Evolutionary conservation across 164 flowering plant genomes (phyloP), one percentile per base, ranked within the genome.

Genomic region (Liquidambar formosana): DNA sequence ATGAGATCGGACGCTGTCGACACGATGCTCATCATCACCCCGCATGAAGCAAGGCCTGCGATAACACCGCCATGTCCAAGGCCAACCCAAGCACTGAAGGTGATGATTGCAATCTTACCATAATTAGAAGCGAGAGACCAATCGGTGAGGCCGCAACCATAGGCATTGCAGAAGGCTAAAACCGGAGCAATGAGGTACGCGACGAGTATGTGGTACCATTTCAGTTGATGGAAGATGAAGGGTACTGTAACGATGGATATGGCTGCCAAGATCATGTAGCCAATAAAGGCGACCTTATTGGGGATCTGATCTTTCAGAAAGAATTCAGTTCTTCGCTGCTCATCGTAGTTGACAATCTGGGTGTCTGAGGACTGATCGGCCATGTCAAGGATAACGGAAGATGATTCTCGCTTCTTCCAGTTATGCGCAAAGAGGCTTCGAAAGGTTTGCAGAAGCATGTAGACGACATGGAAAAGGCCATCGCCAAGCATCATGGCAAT

Each of bases 111-210:
- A 12, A 81, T 46, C 66, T 81, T 81, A 0, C 84, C 82, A 23
- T 81, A 78, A 64, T 19, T 78, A 6, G 82, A 76, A 41, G 80
- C 82, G 0, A 78, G 73, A 12, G 80, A 78, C 80, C 84, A 81
- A 60, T 81, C 84, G 0, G 78, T 78, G 56, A 81, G 80, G 23
- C 84, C 84, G 19, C 80, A 78, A 0, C 82, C 82, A 16, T 81
- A 81, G 9, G 84, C 66, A 61, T 78, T 81, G 75, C 82, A 81
- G 65, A 81, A 81, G 68, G 80, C 82, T 16, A 81, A 21, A 63
- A 70, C 65, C 0, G 84, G 84, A n/a, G 80, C 84, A 8, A 78
- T n/a, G 21, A 74, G 1, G 65, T 81, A 81, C 8, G 67, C 60
- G 38, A 74, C 60, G 8, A 76, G 45, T 3, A 81, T 66, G 52